Percentiles rank a stretch among this genome's conserved stretches.
Conservation (phyloP, 352 stramenopile species). For the Globisporangium splendens region DNA sequence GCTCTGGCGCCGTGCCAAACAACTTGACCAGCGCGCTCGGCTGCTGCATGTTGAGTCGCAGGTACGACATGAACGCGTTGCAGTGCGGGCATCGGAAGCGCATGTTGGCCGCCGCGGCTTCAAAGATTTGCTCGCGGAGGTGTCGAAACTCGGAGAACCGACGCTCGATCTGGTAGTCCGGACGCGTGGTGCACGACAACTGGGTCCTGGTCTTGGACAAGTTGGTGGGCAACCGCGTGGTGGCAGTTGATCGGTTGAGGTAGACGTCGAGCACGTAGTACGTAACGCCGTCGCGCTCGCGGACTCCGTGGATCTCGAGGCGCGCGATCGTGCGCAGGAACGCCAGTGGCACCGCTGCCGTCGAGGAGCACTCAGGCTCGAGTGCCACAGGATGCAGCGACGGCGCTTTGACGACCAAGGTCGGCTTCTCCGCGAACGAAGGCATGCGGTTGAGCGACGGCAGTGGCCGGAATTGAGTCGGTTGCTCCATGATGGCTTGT, state of each 20-base stretch:
- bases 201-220: neutral
- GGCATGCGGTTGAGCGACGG: neutral
- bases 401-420: neutral
- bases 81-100: slow-evolving; percentile 7
- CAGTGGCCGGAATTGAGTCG: neutral
- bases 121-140: slow-evolving; percentile 1
- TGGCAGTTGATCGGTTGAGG: neutral
- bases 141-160: slow-evolving; percentile 6
- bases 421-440: neutral
- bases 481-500: no score
- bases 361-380: slow-evolving; percentile 11
- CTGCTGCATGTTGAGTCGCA: slow-evolving; percentile 6
- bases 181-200: neutral
- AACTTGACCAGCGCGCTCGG: neutral
- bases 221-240: neutral
- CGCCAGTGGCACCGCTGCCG: slow-evolving; percentile 23
- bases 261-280: slow-evolving; percentile 36
- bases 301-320: slow-evolving; percentile 38
- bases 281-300: slow-evolving; percentile 33
- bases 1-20: neutral
- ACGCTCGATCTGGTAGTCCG: slow-evolving; percentile 6
- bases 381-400: neutral
- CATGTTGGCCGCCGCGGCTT: neutral
- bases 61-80: slow-evolving; percentile 6
- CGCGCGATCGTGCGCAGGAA: slow-evolving; percentile 36